These are phyloP conservation scores for Echinochloa phyllopogon DNA, from an alignment of 176 grass and related monocot species.

Conservation along the genomic window DNA sequence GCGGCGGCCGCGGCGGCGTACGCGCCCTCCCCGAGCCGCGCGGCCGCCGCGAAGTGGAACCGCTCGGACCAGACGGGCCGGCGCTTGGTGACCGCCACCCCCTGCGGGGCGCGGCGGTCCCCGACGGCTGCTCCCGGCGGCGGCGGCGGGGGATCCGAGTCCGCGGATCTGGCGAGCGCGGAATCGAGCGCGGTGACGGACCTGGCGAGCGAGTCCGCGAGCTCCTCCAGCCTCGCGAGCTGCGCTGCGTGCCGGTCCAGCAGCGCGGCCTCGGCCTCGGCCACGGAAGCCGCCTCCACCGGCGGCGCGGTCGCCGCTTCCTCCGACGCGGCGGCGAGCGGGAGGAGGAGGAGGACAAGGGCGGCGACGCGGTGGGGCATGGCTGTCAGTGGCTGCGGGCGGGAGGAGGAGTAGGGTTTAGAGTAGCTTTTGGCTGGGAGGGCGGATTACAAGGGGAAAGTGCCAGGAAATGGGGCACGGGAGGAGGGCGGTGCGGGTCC, in stretches of 20 bases:
- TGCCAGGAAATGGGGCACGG: not conserved
- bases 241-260: constrained; percentile 56
- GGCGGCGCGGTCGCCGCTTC: not conserved
- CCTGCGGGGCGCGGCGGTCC: constrained; percentile 33
- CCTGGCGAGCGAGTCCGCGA: constrained; percentile 56
- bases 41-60: constrained; percentile 72
- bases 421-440: not conserved
- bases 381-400: constrained; percentile 36
- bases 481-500: not conserved
- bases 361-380: constrained; percentile 51
- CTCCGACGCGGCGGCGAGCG: constrained; percentile 26
- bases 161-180: constrained; percentile 50
- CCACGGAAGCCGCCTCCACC: not conserved
- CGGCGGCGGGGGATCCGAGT: constrained; percentile 33
- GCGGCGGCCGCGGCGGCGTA: constrained; percentile 42
- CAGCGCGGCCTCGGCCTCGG: constrained; percentile 3
- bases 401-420: constrained; percentile 13
- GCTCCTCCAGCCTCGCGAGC: constrained; percentile 63
- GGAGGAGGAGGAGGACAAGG: constrained; percentile 42
- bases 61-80: constrained; percentile 74
- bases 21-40: constrained; percentile 60
- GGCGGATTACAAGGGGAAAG: no score
- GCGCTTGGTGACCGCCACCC: constrained; percentile 70
- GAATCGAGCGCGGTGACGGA: constrained; percentile 53
- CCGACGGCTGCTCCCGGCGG: not conserved